These are phyloP conservation scores for Senna siamea DNA, from an alignment of 306 rosid genomes.

Conservation along the genomic window DNA sequence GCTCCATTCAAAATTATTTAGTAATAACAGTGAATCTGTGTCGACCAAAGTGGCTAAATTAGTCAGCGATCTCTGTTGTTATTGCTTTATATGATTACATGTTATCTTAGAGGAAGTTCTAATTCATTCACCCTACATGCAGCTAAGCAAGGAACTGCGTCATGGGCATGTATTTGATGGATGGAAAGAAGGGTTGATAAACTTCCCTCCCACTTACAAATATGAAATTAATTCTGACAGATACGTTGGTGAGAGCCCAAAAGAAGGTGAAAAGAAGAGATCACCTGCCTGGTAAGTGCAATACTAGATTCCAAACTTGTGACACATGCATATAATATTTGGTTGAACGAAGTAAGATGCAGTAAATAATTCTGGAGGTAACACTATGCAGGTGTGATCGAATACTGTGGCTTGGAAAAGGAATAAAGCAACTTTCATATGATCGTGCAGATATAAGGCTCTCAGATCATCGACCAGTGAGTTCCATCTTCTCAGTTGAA, in stretches of 20 bases:
- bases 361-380: constrained; percentile 24
- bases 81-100: background rate
- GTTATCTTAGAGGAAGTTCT: constrained; percentile 10
- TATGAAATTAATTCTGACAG: constrained; percentile 73
- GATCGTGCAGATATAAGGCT: constrained; percentile 62
- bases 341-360: constrained; percentile 6
- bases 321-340: background rate
- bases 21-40: too few species aligned
- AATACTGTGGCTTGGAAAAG: constrained; percentile 82
- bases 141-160: constrained; percentile 79
- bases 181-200: constrained; percentile 87
- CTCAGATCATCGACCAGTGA: constrained; percentile 89
- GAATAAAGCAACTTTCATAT: constrained; percentile 75
- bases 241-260: constrained; percentile 77
- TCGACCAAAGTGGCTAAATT: too few species aligned
- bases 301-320: too few species aligned
- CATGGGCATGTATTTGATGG: constrained; percentile 83
- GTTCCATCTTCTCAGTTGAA: constrained; percentile 71
- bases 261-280: constrained; percentile 89
- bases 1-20: too few species aligned
- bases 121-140: constrained; percentile 35
- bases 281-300: constrained; percentile 93
- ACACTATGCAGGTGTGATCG: constrained; percentile 83
- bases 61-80: background rate
- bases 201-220: constrained; percentile 94